Conservation (phyloP, 2,329 filamentous ascomycete species). For the Domatiomyces catenatus region DNA sequence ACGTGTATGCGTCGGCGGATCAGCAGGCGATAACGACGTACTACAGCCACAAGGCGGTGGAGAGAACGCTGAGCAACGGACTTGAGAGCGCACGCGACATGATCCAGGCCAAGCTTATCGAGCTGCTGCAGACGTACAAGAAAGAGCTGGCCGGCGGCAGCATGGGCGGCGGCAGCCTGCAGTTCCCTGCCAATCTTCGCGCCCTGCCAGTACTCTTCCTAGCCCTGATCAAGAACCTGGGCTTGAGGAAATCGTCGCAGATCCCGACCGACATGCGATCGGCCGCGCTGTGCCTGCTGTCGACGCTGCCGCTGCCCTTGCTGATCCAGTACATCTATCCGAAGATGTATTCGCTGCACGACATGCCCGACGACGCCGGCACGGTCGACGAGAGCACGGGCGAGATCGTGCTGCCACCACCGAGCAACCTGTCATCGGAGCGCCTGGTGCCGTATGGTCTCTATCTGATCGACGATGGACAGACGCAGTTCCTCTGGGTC, state of each 20-base stretch:
- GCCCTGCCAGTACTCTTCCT: conserved; percentile 80
- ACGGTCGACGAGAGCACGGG: conserved; percentile 72
- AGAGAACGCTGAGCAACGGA: conserved; percentile 69
- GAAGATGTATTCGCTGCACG: conserved; percentile 61
- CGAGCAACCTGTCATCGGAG: conserved; percentile 75
- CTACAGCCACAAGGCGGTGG: conserved; percentile 95
- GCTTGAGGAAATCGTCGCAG: conserved; percentile 78
- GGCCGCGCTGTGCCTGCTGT: conserved; percentile 83
- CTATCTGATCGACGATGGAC: conserved; percentile 92
- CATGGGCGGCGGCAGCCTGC: conserved; percentile 79
- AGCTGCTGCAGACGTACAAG: conserved; percentile 86
- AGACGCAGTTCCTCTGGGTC: conserved; percentile 95
- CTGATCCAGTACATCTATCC: conserved; percentile 36
- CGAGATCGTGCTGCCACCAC: conserved; percentile 73
- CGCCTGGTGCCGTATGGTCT: conserved; percentile 76
- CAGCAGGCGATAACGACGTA: conserved; percentile 85
- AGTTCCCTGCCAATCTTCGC: conserved; percentile 84
- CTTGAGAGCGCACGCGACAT: conserved; percentile 83
- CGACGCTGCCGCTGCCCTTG: conserved; percentile 38
- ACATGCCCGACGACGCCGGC: conserved; percentile 91
- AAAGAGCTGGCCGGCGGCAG: conserved; percentile 93
- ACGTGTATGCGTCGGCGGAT: conserved; percentile 87
- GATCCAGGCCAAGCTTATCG: conserved; percentile 77
- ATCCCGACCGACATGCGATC: conserved; percentile 89
- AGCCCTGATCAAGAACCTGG: conserved; percentile 90